Evolutionary conservation across 2,329 filamentous ascomycete genomes (phyloP).

Genomic region (Stemphylium lycopersici): DNA sequence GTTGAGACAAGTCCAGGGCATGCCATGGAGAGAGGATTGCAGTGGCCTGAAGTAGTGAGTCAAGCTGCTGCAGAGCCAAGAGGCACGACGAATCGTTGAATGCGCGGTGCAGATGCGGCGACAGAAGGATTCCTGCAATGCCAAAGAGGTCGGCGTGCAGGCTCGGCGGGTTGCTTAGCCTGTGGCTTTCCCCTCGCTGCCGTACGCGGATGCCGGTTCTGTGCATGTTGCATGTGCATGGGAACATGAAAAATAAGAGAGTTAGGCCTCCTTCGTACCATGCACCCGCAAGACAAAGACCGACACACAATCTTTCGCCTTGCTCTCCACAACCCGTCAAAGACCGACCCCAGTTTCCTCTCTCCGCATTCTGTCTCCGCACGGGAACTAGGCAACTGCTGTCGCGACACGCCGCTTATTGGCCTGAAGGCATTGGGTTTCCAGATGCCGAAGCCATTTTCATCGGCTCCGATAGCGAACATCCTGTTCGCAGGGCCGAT

Average conservation of each 20-base stretch:
- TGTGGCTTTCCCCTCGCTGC: not conserved
- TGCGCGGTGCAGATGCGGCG: not conserved
- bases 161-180: too few relatives aligned
- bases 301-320: slow-evolving; percentile 1
- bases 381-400: not conserved
- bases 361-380: slow-evolving; percentile 8
- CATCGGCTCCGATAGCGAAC: too few relatives aligned
- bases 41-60: not conserved
- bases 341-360: slow-evolving; percentile 29
- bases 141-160: too few relatives aligned
- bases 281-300: slow-evolving; percentile 5
- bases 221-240: slow-evolving; percentile 9
- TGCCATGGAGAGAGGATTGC: not conserved
- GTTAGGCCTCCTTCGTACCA: not conserved
- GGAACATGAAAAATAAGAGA: not conserved
- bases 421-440: too few relatives aligned
- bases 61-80: too few relatives aligned
- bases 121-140: not conserved
- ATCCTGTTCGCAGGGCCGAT: too few relatives aligned
- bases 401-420: not conserved
- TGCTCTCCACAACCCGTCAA: slow-evolving; percentile 16
- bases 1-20: not conserved
- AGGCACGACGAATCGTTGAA: too few relatives aligned
- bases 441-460: too few relatives aligned
- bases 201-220: not conserved